phyloP scores from a whole-genome alignment of 352 stramenopile genomes.

The Globisporangium okanoganense region DNA sequence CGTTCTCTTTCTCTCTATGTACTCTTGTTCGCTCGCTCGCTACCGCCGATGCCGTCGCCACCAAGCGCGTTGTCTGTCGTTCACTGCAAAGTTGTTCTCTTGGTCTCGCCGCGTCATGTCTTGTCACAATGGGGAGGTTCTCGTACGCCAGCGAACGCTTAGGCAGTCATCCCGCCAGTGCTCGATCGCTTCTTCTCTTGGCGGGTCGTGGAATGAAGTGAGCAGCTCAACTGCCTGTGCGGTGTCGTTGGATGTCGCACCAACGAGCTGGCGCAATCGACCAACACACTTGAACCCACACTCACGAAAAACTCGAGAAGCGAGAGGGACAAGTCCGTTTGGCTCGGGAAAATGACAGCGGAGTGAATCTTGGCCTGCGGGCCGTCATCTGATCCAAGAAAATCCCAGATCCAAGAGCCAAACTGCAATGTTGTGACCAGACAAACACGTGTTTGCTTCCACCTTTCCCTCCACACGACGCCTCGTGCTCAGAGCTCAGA shows the following conservation, averaged over 20 bases:
- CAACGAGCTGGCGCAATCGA: conserved; percentile 13
- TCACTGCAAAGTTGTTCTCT: conserved; percentile 9
- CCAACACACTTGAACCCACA: conserved; percentile 6
- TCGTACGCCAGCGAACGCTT: conserved; percentile 10
- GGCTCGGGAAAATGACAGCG: background rate
- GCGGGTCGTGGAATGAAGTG: background rate
- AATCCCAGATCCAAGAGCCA: too few species aligned
- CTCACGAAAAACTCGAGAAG: conserved; percentile 3
- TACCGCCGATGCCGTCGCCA: conserved; percentile 10
- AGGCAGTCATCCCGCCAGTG: conserved; percentile 27
- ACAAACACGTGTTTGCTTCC: background rate
- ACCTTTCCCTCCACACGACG: too few species aligned
- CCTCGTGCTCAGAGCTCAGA: too few species aligned
- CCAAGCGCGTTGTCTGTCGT: background rate
- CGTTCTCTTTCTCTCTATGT: conserved; percentile 4
- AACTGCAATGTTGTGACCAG: background rate
- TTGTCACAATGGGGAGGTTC: conserved; percentile 13
- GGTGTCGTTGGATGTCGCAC: conserved; percentile 17
- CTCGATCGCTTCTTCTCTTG: background rate
- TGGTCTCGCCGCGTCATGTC: conserved; percentile 26
- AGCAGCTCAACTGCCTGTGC: background rate
- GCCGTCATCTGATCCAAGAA: background rate
- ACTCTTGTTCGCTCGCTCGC: conserved; percentile 5
- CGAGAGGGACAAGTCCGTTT: background rate
- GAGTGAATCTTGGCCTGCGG: background rate